Evolutionary conservation across 257 asterid genomes (phyloP), one percentile per base, ranked within the genome.

Genomic region (Ballota nigra): DNA sequence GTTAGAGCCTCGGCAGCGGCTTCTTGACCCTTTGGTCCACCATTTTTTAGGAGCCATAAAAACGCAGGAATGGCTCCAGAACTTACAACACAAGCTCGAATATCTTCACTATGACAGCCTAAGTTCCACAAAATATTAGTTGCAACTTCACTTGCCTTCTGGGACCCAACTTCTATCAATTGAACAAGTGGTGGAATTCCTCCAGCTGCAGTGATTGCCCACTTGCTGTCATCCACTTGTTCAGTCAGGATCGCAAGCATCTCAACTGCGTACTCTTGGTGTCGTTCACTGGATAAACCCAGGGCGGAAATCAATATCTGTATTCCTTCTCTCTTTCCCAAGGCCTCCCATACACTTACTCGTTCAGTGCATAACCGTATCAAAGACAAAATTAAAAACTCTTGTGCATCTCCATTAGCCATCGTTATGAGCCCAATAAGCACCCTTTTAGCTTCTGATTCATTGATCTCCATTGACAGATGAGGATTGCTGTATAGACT

Each of bases 161-260:
- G 85, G 58, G 96, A 87, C 77, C 96, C 98, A 66, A 53, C 77
- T 82, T 92, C 94, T 59, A 92, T 62, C 77, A 92, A 74, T 41
- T 83, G 92, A 69, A 92, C 96, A 47, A 92, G 96, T 20, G 96
- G 96, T 2, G 98, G 98, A 78, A 92, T 89, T 69, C 98, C 96
- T 62, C 98, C 98, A 51, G 98, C 96, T 19, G 96, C 95, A 47
- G 98, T 92, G 75, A 92, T 86, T 59, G 98, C 98, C 96, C 98
- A 92, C 80, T 87, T 92, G 93, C 98, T 86, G 83, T 92, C 98
- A 68, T 89, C 96, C 76, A 81, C 88, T 78, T 88, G 92, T 81
- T 87, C 86, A 8, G 86, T 88, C 66, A 92, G 88, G 74, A 92
- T 89, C 29, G 85, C 85, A 53, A 92, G 90, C 89, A 92, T 78